Conservation (phyloP, 129 eudicot genomes). For the Cynara cardunculus region DNA sequence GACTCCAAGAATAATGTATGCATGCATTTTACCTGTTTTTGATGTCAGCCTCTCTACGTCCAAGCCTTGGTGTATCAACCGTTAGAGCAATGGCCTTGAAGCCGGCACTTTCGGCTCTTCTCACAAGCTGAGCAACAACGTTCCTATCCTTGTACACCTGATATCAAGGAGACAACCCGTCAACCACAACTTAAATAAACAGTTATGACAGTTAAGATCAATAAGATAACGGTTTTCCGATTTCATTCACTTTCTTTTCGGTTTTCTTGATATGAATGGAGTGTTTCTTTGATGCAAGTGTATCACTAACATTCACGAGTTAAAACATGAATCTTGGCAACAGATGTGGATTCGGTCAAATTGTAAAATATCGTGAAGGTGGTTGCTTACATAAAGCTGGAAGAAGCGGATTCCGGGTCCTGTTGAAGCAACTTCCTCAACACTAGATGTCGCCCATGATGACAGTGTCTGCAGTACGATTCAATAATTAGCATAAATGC, state of each 20-base stretch:
- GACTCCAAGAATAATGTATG: neutral
- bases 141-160: slow-evolving; percentile 94
- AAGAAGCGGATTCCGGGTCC: slow-evolving; percentile 95
- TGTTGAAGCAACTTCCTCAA: slow-evolving; percentile 97
- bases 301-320: neutral
- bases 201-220: neutral
- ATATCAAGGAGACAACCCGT: neutral
- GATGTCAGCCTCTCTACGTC: slow-evolving; percentile 94
- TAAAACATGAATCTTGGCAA: neutral
- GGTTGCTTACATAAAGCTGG: slow-evolving; percentile 85
- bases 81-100: slow-evolving; percentile 96
- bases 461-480: slow-evolving; percentile 61
- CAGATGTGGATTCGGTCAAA: neutral
- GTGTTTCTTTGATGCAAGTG: neutral
- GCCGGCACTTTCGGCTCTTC: slow-evolving; percentile 92
- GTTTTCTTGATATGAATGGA: neutral
- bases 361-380: neutral
- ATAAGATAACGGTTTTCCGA: neutral
- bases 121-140: slow-evolving; percentile 81
- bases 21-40: slow-evolving; percentile 60
- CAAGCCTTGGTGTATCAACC: slow-evolving; percentile 93
- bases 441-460: slow-evolving; percentile 92
- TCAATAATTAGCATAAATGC: neutral
- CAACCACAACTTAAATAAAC: neutral
- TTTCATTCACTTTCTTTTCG: neutral